A percentile compares a stretch with the other conserved stretches of the same genome.
Evolutionary conservation across 2,329 filamentous ascomycete genomes (phyloP).

Genomic region (Exutisphaerella laricina): DNA sequence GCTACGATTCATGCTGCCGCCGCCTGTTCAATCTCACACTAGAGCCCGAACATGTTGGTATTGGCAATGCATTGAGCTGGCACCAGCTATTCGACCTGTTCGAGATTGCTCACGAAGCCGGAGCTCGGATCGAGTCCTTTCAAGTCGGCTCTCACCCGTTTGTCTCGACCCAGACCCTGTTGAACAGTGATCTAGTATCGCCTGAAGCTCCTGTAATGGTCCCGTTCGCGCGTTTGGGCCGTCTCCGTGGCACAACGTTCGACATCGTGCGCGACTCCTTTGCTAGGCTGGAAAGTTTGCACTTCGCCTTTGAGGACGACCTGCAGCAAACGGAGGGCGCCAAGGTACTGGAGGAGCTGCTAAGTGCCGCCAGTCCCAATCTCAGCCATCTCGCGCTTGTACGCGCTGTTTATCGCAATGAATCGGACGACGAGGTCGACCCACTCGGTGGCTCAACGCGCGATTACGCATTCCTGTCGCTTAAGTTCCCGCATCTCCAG

Average conservation of each 20-base stretch:
- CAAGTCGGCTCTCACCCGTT: neutral
- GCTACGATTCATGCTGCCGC: conserved; percentile 1
- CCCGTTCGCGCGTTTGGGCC: neutral
- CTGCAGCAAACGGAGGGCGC: neutral
- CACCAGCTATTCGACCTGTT: neutral
- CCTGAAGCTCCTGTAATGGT: neutral
- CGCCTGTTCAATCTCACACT: conserved; percentile 1
- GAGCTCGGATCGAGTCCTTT: neutral
- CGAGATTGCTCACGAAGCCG: neutral
- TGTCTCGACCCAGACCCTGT: neutral
- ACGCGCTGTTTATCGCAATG: neutral
- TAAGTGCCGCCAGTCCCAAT: neutral
- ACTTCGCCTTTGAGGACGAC: neutral
- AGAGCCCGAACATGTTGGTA: neutral
- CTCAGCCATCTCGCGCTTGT: neutral
- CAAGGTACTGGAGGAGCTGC: neutral
- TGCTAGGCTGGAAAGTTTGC: neutral
- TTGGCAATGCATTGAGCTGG: neutral
- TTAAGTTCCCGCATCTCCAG: neutral
- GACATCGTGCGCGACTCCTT: neutral
- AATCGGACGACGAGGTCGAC: neutral
- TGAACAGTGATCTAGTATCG: neutral
- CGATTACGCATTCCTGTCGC: neutral
- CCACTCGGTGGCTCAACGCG: neutral
- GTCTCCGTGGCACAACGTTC: neutral